phyloP scores from a whole-genome alignment of 2,329 filamentous ascomycete species.

The Xylariaceae sp. region DNA sequence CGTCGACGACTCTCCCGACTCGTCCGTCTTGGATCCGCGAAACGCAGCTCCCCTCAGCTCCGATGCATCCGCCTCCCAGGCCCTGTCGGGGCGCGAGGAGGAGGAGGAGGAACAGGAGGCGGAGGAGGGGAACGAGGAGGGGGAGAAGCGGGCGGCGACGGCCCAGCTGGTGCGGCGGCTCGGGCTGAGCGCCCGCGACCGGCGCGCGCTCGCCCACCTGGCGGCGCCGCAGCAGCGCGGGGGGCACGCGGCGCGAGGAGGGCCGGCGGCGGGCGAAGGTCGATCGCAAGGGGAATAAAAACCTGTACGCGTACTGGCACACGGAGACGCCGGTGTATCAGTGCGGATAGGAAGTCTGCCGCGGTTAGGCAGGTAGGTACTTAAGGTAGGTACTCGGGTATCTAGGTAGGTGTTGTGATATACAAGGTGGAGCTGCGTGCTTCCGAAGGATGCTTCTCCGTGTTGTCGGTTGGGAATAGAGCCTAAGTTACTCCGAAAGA shows the following conservation, averaged over 20 bases:
- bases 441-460: too few species aligned
- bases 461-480: too few species aligned
- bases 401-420: too few species aligned
- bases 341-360: constrained; percentile 17
- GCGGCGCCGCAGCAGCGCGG: constrained; percentile 13
- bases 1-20: too few species aligned
- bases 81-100: constrained; percentile 16
- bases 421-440: too few species aligned
- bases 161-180: constrained; percentile 15
- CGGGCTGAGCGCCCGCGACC: constrained; percentile 17
- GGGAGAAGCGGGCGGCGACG: constrained; percentile 10
- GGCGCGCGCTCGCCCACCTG: constrained; percentile 15
- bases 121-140: too few species aligned
- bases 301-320: constrained; percentile 26
- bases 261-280: constrained; percentile 17
- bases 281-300: constrained; percentile 28
- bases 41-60: constrained; percentile 2
- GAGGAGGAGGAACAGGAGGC: constrained; percentile 10
- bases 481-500: too few species aligned
- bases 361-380: not conserved
- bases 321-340: constrained; percentile 26
- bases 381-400: too few species aligned
- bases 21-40: not conserved
- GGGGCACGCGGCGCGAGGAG: constrained; percentile 20
- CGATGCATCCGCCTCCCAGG: constrained; percentile 5